Conservation (phyloP, 2,329 filamentous ascomycete species). For the Xylariaceae sp. region DNA sequence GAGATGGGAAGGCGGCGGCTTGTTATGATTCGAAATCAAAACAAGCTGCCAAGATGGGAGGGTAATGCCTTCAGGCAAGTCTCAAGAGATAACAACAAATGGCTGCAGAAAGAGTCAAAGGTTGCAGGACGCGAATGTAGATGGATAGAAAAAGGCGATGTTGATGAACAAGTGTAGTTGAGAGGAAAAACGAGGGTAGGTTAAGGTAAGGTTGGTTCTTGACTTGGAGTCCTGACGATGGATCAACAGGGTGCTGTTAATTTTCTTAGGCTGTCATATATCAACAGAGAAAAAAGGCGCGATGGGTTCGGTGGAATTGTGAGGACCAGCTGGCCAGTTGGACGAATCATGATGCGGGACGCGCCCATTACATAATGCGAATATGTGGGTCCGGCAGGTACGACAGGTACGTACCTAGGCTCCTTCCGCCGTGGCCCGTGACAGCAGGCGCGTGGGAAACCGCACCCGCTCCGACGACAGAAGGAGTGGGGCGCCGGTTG, state of each 20-base stretch:
- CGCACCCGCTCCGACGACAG: no score
- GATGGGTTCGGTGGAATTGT: constrained; percentile 1
- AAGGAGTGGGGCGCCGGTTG: no score
- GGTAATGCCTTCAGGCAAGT: constrained; percentile 5
- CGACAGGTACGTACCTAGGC: not conserved
- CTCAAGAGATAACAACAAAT: not conserved
- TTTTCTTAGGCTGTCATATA: constrained; percentile 15
- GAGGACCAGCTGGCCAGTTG: constrained; percentile 5
- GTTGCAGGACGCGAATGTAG: not conserved
- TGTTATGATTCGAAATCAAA: constrained; percentile 6
- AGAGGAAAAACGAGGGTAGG: not conserved
- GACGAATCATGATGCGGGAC: not conserved
- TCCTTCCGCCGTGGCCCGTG: no score
- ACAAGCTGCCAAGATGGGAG: not conserved
- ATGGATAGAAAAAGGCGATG: constrained; percentile 2
- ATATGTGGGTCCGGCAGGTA: not conserved
- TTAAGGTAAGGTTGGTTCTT: constrained; percentile 8
- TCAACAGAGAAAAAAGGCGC: constrained; percentile 9
- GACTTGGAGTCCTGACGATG: constrained; percentile 3
- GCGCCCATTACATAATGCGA: not conserved
- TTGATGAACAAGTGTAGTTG: constrained; percentile 2
- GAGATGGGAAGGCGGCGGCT: not conserved
- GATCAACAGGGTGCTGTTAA: constrained; percentile 13
- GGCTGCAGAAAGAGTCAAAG: not conserved
- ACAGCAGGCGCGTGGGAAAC: no score